Evolutionary conservation across 2,329 filamentous ascomycete genomes (phyloP).

Genomic region (Aureobasidium leucospermi): DNA sequence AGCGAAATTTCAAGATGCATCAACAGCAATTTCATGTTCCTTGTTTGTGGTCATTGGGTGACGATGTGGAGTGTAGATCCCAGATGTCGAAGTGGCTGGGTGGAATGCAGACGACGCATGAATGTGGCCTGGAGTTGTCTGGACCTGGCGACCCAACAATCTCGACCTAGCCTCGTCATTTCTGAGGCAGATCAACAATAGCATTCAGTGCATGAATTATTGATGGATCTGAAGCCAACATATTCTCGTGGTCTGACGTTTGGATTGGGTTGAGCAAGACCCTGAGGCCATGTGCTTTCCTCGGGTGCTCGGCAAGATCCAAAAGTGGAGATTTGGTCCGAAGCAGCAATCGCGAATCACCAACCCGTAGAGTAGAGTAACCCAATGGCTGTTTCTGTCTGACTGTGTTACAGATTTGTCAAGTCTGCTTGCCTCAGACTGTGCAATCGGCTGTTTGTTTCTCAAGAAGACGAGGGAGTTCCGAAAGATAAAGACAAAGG

Average conservation of each 20-base stretch:
- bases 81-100: not conserved
- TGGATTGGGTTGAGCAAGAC: not conserved
- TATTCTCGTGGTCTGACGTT: not conserved
- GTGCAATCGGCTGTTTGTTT: too few species aligned
- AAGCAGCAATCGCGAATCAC: not conserved
- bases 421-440: too few species aligned
- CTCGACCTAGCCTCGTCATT: not conserved
- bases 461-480: not conserved
- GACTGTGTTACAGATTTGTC: too few species aligned
- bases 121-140: too few species aligned
- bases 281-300: not conserved
- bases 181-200: not conserved
- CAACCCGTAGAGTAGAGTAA: not conserved
- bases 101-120: not conserved
- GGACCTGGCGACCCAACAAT: not conserved
- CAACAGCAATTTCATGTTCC: not conserved
- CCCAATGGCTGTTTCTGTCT: too few species aligned
- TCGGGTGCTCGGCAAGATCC: slow-evolving; percentile 6
- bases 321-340: slow-evolving; percentile 1
- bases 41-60: not conserved
- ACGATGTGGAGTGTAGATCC: not conserved
- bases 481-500: not conserved
- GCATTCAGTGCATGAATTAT: not conserved
- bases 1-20: not conserved
- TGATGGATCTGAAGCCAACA: not conserved